Conservation (phyloP, 306 rosid genomes). For the Vigna trinervia region DNA sequence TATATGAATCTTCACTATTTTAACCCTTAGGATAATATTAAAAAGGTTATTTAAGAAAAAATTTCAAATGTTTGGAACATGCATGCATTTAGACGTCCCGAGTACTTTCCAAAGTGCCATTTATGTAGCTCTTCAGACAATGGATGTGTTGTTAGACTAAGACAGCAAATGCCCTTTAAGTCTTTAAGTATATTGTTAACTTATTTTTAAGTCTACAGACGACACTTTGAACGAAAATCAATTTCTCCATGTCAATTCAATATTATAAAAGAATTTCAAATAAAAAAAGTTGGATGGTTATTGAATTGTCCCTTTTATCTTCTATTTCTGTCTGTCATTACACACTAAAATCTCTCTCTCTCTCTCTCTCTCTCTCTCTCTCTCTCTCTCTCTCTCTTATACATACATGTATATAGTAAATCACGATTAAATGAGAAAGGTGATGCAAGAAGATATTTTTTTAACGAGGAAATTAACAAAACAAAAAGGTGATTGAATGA, state of each 20-base stretch:
- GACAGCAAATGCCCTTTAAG: neutral
- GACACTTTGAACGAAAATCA: too few species aligned
- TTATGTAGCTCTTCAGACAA: neutral
- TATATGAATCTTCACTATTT: too few species aligned
- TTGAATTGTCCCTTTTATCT: neutral
- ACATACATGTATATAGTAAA: neutral
- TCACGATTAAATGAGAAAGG: neutral
- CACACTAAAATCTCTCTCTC: neutral
- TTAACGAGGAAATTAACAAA: too few species aligned
- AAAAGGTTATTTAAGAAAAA: too few species aligned
- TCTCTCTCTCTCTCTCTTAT: too few species aligned
- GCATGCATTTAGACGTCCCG: neutral
- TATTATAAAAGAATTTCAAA: too few species aligned
- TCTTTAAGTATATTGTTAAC: too few species aligned
- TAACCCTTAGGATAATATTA: too few species aligned
- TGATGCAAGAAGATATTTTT: neutral
- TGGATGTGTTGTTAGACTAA: neutral
- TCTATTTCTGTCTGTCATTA: neutral
- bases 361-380: too few species aligned
- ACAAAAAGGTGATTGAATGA: too few species aligned
- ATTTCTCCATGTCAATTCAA: neutral
- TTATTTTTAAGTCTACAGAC: too few species aligned
- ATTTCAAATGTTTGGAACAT: neutral
- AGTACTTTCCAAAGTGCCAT: neutral
- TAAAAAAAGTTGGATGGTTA: neutral